Evolutionary conservation across 1,284 basidiomycete genomes (phyloP), one percentile per base, ranked within the genome.

Genomic region (Ustilago hordei): DNA sequence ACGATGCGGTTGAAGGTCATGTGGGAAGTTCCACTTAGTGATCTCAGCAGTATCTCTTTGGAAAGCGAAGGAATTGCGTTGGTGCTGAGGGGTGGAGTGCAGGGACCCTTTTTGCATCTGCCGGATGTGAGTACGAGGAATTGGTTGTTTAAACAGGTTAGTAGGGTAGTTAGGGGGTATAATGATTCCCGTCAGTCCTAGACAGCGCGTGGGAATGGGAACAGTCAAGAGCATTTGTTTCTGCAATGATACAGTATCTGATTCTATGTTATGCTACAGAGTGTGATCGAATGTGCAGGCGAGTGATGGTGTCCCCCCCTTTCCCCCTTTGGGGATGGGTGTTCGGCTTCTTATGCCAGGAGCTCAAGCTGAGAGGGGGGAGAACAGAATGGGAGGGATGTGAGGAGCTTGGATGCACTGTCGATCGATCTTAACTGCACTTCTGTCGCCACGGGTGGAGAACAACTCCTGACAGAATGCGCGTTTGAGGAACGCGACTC

Each of bases 21-120:
- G 50, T 99, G 96, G 96, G 95, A 98, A 80, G 89, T 98, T 19
- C 91, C 94, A 0, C 92, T 99, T 81, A 91, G 91, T 19, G 92
- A 94, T 78, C 90, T 99, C 3, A 92, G 93, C 84, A 93, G 93
- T 35, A 91, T 99, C 54, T 93, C 92, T 61, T 60, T 85, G 50
- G 84, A 85, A 36, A 69, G 57, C 43, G 71, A 82, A 47, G 84
- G 84, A 0, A 85, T 85, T 31, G 81, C 84, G 3, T 92, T 99
- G 84, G 91, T 92, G 11, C 90, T 89, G 43, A 81, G 89, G 38
- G 89, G 88, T 23, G 87, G 87, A 6, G 87, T 88, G 2, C 86
- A 87, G 1, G 90, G 90, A 3, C 90, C 90, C 3, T 90, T 90
- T 83, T 81, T 91, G 43, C 87, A 88, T 9, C 86, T 90, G 19